phyloP scores from a whole-genome alignment of 2,329 filamentous ascomycete genomes.

The Decorospora gaudefroyi region DNA sequence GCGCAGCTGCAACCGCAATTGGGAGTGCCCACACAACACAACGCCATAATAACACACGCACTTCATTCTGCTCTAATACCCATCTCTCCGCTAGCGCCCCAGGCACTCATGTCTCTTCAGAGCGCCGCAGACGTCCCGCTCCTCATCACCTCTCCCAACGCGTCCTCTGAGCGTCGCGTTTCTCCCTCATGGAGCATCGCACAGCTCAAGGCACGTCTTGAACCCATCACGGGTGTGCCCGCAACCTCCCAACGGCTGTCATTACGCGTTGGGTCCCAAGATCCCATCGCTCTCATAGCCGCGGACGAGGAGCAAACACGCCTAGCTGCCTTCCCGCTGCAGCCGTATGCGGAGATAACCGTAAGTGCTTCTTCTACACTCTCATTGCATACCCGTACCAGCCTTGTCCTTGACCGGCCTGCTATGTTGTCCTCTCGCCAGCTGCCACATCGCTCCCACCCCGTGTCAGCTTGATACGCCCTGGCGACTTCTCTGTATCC shows the following conservation, averaged over 20 bases:
- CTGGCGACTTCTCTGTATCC: slow-evolving; percentile 7
- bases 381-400: slow-evolving; percentile 22
- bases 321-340: slow-evolving; percentile 68
- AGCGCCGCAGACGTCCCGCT: slow-evolving; percentile 74
- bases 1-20: slow-evolving; percentile 8
- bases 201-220: slow-evolving; percentile 83
- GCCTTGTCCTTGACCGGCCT: slow-evolving; percentile 19
- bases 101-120: slow-evolving; percentile 40
- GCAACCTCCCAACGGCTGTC: slow-evolving; percentile 75
- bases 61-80: slow-evolving; percentile 16
- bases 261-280: slow-evolving; percentile 67
- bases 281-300: slow-evolving; percentile 68
- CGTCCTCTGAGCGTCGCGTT: slow-evolving; percentile 84
- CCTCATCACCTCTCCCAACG: slow-evolving; percentile 73
- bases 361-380: slow-evolving; percentile 60
- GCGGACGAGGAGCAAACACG: slow-evolving; percentile 72
- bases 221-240: slow-evolving; percentile 90
- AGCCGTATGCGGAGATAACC: slow-evolving; percentile 76
- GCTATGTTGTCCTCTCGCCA: slow-evolving; percentile 31
- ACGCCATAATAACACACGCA: slow-evolving; percentile 12
- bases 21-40: slow-evolving; percentile 15
- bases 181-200: slow-evolving; percentile 89
- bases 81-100: slow-evolving; percentile 9
- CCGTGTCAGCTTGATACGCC: slow-evolving; percentile 17
- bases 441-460: slow-evolving; percentile 38